These are phyloP conservation scores for Hansenula anomala DNA, from an alignment of 1,139 yeast genomes.

Conservation along the genomic window DNA sequence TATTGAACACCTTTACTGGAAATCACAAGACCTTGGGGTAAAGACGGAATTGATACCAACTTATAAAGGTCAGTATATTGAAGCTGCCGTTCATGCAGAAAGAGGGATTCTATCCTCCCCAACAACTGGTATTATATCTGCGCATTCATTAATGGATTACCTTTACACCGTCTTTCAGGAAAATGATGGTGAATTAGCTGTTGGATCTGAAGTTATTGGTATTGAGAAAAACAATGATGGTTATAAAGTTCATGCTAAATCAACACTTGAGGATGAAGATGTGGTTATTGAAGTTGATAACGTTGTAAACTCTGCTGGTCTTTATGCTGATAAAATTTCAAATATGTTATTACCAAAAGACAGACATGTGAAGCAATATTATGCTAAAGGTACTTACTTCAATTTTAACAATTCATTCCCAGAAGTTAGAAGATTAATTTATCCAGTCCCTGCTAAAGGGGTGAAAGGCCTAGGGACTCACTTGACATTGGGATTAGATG, in stretches of 20 bases:
- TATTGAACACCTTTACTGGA: constrained; percentile 46
- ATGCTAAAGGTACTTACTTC: constrained; percentile 84
- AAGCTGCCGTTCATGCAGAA: constrained; percentile 64
- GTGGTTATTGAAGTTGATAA: constrained; percentile 48
- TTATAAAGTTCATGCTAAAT: constrained; percentile 30
- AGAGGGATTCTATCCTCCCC: constrained; percentile 71
- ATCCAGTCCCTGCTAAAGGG: constrained; percentile 76
- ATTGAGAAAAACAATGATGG: constrained; percentile 29
- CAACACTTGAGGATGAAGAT: constrained; percentile 29
- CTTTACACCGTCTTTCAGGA: constrained; percentile 49
- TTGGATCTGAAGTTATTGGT: constrained; percentile 52
- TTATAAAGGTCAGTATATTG: constrained; percentile 37
- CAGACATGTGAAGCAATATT: constrained; percentile 53
- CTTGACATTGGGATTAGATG: constrained; percentile 77
- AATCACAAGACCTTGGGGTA: constrained; percentile 49
- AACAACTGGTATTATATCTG: constrained; percentile 78
- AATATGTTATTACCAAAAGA: constrained; percentile 65
- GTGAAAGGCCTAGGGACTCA: constrained; percentile 83
- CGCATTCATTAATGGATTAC: constrained; percentile 68
- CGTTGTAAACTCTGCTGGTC: constrained; percentile 75
- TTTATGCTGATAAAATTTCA: constrained; percentile 63
- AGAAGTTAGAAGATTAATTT: constrained; percentile 43
- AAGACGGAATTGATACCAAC: constrained; percentile 54
- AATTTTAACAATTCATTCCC: constrained; percentile 26
- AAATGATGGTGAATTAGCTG: constrained; percentile 53